phyloP scores from a whole-genome alignment of 306 rosid genomes.

The Luffa aegyptiaca region DNA sequence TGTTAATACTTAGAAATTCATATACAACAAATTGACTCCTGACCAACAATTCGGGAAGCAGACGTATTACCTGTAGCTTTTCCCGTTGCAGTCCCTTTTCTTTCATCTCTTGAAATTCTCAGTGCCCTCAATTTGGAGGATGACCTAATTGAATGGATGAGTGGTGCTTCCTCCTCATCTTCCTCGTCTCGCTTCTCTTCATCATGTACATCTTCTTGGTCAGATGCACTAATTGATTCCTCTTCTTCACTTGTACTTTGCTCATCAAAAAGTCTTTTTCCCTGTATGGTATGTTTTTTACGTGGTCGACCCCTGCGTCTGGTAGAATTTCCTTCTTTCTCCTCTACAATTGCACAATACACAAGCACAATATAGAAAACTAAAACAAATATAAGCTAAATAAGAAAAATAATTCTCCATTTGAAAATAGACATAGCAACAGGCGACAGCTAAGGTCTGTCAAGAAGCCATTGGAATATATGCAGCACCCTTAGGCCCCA shows the following conservation, averaged over 20 bases:
- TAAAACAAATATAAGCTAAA: background rate
- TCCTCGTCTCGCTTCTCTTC: constrained; percentile 51
- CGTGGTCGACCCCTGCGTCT: constrained; percentile 94
- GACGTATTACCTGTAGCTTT: constrained; percentile 38
- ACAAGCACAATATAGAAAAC: background rate
- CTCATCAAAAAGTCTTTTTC: constrained; percentile 83
- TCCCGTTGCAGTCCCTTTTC: constrained; percentile 27
- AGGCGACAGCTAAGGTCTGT: background rate
- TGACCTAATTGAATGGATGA: constrained; percentile 63
- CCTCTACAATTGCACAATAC: constrained; percentile 46
- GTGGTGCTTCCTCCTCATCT: constrained; percentile 64
- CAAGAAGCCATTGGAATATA: background rate
- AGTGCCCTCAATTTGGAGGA: constrained; percentile 68
- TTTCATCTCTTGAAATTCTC: constrained; percentile 58
- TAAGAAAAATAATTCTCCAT: background rate
- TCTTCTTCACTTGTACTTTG: constrained; percentile 80
- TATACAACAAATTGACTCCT: background rate
- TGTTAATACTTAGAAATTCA: background rate
- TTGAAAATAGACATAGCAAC: background rate
- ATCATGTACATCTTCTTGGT: constrained; percentile 55
- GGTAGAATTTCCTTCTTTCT: constrained; percentile 52
- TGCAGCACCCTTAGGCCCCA: background rate
- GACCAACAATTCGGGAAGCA: constrained; percentile 52
- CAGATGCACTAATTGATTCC: constrained; percentile 80
- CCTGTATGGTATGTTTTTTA: constrained; percentile 46